Conservation (phyloP, 768 basidiomycete species). For the Russula foetens region DNA sequence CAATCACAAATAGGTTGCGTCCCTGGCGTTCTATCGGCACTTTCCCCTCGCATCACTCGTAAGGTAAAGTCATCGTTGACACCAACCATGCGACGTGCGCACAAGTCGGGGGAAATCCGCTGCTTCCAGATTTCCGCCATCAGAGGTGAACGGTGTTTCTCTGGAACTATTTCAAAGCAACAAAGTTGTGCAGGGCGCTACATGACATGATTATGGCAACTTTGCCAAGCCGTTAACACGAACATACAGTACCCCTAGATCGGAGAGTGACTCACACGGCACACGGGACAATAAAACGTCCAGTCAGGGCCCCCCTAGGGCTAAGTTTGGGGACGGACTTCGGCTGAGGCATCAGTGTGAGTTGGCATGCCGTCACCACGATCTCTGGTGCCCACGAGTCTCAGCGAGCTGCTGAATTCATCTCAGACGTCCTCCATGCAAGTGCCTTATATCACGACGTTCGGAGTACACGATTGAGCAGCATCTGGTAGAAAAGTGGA, state of each 20-base stretch:
- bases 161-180: neutral
- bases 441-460: neutral
- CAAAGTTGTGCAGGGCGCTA: neutral
- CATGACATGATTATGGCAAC: neutral
- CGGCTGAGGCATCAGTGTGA: neutral
- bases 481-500: neutral
- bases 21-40: neutral
- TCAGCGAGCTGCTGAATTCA: neutral
- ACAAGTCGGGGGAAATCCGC: neutral
- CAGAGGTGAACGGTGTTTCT: neutral
- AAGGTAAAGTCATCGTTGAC: neutral
- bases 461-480: neutral
- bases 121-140: neutral
- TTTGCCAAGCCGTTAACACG: neutral
- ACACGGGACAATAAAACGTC: too few species aligned
- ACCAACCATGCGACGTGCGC: neutral
- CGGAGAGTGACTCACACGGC: neutral
- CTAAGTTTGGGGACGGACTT: neutral
- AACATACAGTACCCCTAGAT: conserved; percentile 1
- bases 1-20: neutral
- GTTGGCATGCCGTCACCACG: neutral
- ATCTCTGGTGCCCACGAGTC: neutral
- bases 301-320: neutral
- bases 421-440: neutral
- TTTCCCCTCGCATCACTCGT: neutral